Percentiles rank a stretch among this genome's conserved stretches.
Evolutionary conservation across 805 yeast genomes (phyloP).

Genomic region (Sporopachydermia quercuum): DNA sequence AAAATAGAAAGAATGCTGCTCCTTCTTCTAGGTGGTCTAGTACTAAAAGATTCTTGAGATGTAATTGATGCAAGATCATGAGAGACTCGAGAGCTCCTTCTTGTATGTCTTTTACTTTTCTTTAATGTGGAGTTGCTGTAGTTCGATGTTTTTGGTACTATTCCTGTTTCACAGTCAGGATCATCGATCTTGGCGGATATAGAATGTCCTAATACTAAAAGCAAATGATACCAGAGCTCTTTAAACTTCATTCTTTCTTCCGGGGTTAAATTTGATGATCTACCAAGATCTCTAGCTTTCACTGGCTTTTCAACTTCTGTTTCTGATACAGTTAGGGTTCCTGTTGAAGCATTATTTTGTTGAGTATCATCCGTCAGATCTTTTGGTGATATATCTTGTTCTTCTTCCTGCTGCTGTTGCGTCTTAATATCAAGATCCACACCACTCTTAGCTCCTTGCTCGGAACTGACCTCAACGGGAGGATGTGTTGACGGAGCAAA

Average conservation of each 20-base stretch:
- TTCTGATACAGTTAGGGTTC: background rate
- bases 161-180: constrained; percentile 1
- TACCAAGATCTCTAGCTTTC: background rate
- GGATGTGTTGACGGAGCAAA: background rate
- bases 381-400: background rate
- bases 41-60: constrained; percentile 6
- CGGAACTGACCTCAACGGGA: background rate
- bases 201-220: constrained; percentile 42
- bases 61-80: constrained; percentile 8
- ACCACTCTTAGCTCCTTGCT: background rate
- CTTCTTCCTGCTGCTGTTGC: too few species aligned
- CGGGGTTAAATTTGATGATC: constrained; percentile 17
- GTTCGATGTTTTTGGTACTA: background rate
- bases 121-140: constrained; percentile 5
- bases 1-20: constrained; percentile 10
- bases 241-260: constrained; percentile 53
- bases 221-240: constrained; percentile 53
- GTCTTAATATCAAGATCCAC: too few species aligned
- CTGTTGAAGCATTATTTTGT: too few species aligned
- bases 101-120: constrained; percentile 3
- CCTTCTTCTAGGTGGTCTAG: constrained; percentile 5
- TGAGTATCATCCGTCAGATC: too few species aligned
- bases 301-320: background rate
- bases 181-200: constrained; percentile 15
- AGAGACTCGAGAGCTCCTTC: background rate